Percentiles rank a stretch among this genome's conserved stretches.
phyloP scores from a whole-genome alignment of 2,329 filamentous ascomycete species.

The Cytospora mali region DNA sequence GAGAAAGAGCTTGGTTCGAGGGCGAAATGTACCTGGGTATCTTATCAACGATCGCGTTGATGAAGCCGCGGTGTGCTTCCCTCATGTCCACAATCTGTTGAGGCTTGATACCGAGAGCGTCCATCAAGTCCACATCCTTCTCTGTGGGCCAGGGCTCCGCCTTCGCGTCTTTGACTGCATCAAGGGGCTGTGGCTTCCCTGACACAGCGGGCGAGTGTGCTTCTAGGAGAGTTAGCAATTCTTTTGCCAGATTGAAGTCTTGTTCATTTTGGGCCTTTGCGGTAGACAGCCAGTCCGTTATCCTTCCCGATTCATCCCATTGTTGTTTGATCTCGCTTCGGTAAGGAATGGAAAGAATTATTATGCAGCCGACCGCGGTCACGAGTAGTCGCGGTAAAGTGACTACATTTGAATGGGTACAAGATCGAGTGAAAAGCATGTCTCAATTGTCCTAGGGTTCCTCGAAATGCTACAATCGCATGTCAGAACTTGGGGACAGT shows the following conservation, averaged over 20 bases:
- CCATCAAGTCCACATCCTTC: background rate
- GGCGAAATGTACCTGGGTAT: background rate
- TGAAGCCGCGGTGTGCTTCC: slow-evolving; percentile 2
- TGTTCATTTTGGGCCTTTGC: background rate
- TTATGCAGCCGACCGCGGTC: background rate
- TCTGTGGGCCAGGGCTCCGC: slow-evolving; percentile 4
- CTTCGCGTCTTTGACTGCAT: background rate
- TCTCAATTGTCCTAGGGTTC: background rate
- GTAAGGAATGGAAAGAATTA: background rate
- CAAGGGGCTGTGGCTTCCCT: background rate
- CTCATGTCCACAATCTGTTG: slow-evolving; percentile 3
- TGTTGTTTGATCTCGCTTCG: background rate
- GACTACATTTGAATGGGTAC: slow-evolving; percentile 1
- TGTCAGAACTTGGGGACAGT: background rate
- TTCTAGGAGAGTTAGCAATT: background rate
- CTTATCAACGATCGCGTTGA: background rate
- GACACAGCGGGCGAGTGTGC: background rate
- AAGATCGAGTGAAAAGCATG: background rate
- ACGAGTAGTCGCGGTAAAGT: background rate
- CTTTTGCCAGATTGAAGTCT: background rate
- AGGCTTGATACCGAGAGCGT: slow-evolving; percentile 3
- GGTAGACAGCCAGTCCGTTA: background rate
- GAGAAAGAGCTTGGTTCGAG: background rate
- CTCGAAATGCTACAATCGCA: background rate
- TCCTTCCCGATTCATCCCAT: background rate